A percentile compares a stretch with the other conserved stretches of the same genome.
phyloP scores from a whole-genome alignment of 352 stramenopile genomes.

The Globisporangium echinulatum region DNA sequence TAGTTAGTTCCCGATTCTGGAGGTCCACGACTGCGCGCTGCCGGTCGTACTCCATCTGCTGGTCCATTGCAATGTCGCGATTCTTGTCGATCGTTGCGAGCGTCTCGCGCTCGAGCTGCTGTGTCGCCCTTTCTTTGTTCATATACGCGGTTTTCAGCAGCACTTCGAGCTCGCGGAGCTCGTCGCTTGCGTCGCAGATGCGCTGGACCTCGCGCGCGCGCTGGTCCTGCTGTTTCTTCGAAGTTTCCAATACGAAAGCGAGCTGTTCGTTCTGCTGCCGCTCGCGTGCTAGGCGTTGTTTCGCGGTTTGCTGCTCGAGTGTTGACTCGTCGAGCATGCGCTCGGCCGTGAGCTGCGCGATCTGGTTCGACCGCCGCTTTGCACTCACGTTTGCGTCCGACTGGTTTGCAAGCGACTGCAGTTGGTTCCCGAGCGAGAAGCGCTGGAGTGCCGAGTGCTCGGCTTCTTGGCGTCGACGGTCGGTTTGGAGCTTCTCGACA shows the following conservation, averaged over 20 bases:
- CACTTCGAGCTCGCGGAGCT: constrained; percentile 85
- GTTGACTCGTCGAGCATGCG: constrained; percentile 56
- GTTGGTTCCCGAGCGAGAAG: constrained; percentile 50
- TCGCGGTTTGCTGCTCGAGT: constrained; percentile 15
- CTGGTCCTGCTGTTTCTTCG: constrained; percentile 55
- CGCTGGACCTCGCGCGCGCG: constrained; percentile 84
- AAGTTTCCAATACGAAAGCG: constrained; percentile 60
- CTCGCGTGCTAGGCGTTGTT: constrained; percentile 27
- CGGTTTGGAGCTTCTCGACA: constrained; percentile 55
- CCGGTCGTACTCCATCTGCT: constrained; percentile 91
- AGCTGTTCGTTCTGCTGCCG: constrained; percentile 70
- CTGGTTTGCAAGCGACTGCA: constrained; percentile 57
- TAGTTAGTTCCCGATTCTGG: constrained; percentile 47
- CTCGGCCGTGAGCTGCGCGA: constrained; percentile 60
- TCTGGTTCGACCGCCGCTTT: constrained; percentile 45
- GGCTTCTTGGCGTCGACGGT: constrained; percentile 53
- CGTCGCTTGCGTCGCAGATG: constrained; percentile 87
- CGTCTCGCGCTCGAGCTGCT: constrained; percentile 87
- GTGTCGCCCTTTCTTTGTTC: constrained; percentile 89
- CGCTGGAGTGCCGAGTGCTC: constrained; percentile 44
- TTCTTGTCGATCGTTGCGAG: constrained; percentile 61
- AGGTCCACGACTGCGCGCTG: constrained; percentile 70
- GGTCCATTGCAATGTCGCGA: constrained; percentile 83
- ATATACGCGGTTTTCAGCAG: constrained; percentile 92
- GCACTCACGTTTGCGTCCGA: constrained; percentile 48